These are phyloP conservation scores for Annona squamosa DNA, from an alignment of 164 flowering plant genomes.

Conservation along the genomic window DNA sequence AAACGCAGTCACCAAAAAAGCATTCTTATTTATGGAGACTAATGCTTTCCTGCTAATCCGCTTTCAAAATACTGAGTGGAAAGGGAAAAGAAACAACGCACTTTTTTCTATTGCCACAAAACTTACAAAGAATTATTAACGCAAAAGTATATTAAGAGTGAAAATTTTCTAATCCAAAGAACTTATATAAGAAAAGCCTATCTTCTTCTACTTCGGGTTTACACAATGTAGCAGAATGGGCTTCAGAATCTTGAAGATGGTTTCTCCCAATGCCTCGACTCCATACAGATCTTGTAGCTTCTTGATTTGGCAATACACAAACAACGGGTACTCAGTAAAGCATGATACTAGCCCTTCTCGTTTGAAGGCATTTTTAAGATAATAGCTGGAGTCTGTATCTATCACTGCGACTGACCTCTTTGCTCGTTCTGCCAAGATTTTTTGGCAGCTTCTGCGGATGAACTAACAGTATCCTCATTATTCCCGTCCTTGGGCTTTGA, in stretches of 20 bases:
- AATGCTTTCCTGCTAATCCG: not conserved
- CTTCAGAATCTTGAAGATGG: not conserved
- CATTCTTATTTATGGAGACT: not conserved
- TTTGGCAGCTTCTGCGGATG: slow-evolving; percentile 59
- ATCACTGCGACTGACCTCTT: slow-evolving; percentile 41
- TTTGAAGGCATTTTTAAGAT: not conserved
- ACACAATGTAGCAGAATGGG: slow-evolving; percentile 12
- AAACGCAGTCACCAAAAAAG: not conserved
- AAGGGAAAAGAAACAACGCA: slow-evolving; percentile 2
- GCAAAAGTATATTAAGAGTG: not conserved
- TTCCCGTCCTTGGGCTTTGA: slow-evolving; percentile 64
- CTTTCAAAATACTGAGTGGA: slow-evolving; percentile 1
- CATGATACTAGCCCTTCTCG: not conserved
- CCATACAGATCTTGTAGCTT: not conserved
- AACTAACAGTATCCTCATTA: slow-evolving; percentile 32
- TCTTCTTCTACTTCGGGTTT: slow-evolving; percentile 9
- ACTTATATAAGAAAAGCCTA: slow-evolving; percentile 6
- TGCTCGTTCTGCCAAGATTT: slow-evolving; percentile 84
- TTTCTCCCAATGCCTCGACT: slow-evolving; percentile 7
- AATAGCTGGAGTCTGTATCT: not conserved
- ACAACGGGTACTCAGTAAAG: not conserved
- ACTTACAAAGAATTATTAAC: slow-evolving; percentile 14
- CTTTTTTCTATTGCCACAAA: not conserved
- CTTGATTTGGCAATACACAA: not conserved
- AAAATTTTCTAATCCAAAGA: not conserved